phyloP scores from a whole-genome alignment of 2,329 filamentous ascomycete genomes.

The Pseudogymnoascus verrucosus region DNA sequence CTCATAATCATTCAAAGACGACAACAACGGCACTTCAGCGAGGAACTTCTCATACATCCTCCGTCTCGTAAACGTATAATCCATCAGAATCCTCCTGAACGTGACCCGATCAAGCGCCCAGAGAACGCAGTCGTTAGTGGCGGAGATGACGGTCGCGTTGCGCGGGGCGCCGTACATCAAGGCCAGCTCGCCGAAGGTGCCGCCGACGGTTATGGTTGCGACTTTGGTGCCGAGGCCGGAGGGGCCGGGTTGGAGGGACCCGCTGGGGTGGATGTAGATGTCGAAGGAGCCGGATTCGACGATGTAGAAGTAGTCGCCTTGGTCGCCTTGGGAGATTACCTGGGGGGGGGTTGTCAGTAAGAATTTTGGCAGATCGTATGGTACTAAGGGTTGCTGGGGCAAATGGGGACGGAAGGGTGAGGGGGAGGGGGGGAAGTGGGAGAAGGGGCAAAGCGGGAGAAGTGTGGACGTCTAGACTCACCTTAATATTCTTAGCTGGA shows the following conservation, averaged over 20 bases:
- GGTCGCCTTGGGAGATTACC: constrained; percentile 92
- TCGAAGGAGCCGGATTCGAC: constrained; percentile 88
- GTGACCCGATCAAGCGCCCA: constrained; percentile 95
- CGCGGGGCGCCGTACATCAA: constrained; percentile 98
- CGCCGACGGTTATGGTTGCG: constrained; percentile 72
- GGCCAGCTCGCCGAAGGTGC: constrained; percentile 92
- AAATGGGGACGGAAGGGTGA: neutral
- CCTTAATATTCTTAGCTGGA: constrained; percentile 76
- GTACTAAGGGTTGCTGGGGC: neutral
- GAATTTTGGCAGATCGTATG: neutral
- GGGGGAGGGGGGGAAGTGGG: too few relatives aligned
- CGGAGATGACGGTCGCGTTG: constrained; percentile 85
- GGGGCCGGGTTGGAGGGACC: constrained; percentile 68
- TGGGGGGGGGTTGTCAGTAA: constrained; percentile 33
- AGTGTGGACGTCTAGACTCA: constrained; percentile 22
- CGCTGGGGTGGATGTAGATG: constrained; percentile 76
- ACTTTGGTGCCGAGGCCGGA: constrained; percentile 81
- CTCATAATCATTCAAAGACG: constrained; percentile 81
- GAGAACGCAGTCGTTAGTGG: constrained; percentile 68
- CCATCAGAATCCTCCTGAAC: constrained; percentile 96
- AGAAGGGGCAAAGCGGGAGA: too few relatives aligned
- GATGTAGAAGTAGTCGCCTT: constrained; percentile 96
- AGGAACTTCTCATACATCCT: constrained; percentile 97
- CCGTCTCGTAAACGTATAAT: constrained; percentile 89
- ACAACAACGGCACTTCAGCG: constrained; percentile 82